Evolutionary conservation across 148 eudicot species (phyloP), one percentile per base, ranked within the genome.

Genomic region (Dysphania ambrosioides): DNA sequence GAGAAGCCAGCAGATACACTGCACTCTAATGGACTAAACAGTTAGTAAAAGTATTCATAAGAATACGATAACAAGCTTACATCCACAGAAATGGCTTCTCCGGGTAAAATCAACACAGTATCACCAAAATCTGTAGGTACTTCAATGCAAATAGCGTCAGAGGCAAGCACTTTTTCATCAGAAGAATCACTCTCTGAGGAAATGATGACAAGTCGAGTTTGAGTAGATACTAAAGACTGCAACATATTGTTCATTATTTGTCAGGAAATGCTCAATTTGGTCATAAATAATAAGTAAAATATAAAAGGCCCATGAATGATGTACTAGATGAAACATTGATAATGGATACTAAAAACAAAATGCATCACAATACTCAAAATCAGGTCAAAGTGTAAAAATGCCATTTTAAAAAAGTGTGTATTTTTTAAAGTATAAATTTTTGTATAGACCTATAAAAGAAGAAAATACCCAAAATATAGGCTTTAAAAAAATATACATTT

Each of bases 31-130:
- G 53, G 12, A 21, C 8, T 47, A 35, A 8, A 35, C 44, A 7
- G 42, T 31, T 31, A 66, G 64, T 24, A 74, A n/a, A 36, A 61
- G 21, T 7, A 24, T 61, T 73, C 9, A 44, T 24, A 62, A 27
- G 21, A 68, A 47, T 15, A 24, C 31, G 40, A 72, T 23, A 66
- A 63, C 47, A 69, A 38, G 71, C 97, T 82, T 86, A 93, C 98
- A 85, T 93, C 98, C 36, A 93, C 93, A 77, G 98, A 95, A 68
- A 93, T 83, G 35, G 93, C 89, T 87, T 93, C 98, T 78, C 98
- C 98, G 53, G 98, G 98, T 76, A 93, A 89, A 83, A 93, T 90
- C 88, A 93, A 81, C 59, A 93, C 81, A 8, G 88, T 80, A 71
- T 93, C 98, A 62, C 97, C 97, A 83, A 88, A 79, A 79, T 93